phyloP scores from a whole-genome alignment of 306 rosid species.

The Cucumis hystrix region DNA sequence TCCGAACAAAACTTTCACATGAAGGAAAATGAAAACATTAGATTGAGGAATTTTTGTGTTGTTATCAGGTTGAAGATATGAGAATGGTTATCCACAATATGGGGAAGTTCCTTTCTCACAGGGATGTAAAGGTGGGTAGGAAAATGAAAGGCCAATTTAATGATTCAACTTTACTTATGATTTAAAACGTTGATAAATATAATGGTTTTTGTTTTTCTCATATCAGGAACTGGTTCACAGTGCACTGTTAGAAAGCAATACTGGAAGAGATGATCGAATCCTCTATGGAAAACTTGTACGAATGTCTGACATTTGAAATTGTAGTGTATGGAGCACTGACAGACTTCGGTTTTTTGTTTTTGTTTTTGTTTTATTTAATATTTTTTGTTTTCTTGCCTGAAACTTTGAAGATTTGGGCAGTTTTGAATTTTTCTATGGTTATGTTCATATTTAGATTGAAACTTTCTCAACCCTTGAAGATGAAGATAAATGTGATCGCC shows the following conservation, averaged over 20 bases:
- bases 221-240: constrained; percentile 95
- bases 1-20: not conserved
- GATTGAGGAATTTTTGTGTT: not conserved
- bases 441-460: not conserved
- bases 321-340: not conserved
- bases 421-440: too few relatives aligned
- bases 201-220: not conserved
- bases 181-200: not conserved
- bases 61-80: constrained; percentile 87
- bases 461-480: not conserved
- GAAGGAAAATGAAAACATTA: not conserved
- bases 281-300: constrained; percentile 80
- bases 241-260: constrained; percentile 90
- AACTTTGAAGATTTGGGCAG: not conserved
- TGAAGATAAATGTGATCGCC: not conserved
- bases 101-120: constrained; percentile 83
- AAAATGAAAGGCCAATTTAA: not conserved
- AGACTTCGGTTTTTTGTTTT: not conserved
- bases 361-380: not conserved
- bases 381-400: not conserved
- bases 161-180: too few relatives aligned
- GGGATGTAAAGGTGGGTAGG: constrained; percentile 77
- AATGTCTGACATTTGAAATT: constrained; percentile 41
- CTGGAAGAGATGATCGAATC: constrained; percentile 83
- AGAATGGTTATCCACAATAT: constrained; percentile 63